Base-by-base conservation (phyloP, 805 yeast species). In the Trichomonascus vanleenenianus region DNA sequence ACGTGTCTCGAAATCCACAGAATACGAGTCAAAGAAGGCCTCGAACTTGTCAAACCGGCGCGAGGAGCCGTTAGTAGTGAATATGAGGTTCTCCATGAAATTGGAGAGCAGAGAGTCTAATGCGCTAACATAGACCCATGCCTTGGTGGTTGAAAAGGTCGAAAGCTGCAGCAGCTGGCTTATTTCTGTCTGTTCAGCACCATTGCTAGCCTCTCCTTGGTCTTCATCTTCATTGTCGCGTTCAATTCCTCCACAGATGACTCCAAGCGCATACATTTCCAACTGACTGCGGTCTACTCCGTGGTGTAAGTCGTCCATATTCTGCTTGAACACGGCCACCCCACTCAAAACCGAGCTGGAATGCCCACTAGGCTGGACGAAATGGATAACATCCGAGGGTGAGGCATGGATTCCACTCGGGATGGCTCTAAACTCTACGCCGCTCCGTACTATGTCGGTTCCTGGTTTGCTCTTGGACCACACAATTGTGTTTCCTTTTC, bases 401-500 rank as follows among this genome's bases (percentile, higher is more conserved):
- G 68, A 66, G 11, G 74, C 69, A 55, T 82, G 88, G 2, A 80
- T 64, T 1, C 89, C 87, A 0, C 85, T 78, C 0, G 88, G 88
- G 38, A 82, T 62, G n/a, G 80, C 67, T 51, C 78, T 75, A 62
- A 72, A 81, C 60, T 82, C 88, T 2, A 81, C 56, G 10, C 45
- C 45, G 20, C 73, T 72, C 27, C 67, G 60, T 20, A 76, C 55
- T 0, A 67, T 12, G 2, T 50, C 44, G 2, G 42, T 44, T 20
- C 31, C 38, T 10, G 16, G 20, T 2, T 48, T 51, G 43, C 53
- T 44, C 39, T 61, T 56, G 48, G 64, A 61, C 79, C 79, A 74
- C 44, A 64, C 67, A 32, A 74, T 50, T 42, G 66, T 71, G 52
- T 74, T 70, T 1, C 83, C 83, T 1, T 67, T 59, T 30, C 68